Percentiles rank a stretch among this genome's conserved stretches.
Conservation (phyloP, 1,284 basidiomycete species). For the Trichosporon inkin region DNA sequence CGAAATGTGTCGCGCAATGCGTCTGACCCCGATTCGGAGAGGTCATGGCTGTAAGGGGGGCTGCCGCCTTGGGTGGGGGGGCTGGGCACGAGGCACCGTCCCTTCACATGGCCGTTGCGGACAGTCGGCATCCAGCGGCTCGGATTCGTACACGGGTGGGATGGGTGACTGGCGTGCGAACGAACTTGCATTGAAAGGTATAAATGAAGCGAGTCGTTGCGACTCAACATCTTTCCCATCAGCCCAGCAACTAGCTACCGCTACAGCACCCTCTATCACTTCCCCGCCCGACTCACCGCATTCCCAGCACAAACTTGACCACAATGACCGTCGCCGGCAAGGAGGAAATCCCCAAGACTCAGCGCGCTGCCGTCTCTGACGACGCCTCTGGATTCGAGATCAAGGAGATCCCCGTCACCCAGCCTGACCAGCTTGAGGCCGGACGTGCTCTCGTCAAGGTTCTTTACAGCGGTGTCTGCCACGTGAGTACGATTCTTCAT, state of each 20-base stretch:
- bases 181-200: neutral
- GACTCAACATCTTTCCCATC: constrained; percentile 4
- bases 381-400: constrained; percentile 24
- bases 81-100: neutral
- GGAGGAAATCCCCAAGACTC: constrained; percentile 28
- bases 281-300: constrained; percentile 5
- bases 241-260: constrained; percentile 2
- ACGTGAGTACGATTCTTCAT: constrained; percentile 14
- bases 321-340: constrained; percentile 17
- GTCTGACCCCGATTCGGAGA: constrained; percentile 2
- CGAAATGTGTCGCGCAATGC: neutral
- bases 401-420: constrained; percentile 24
- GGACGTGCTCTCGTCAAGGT: constrained; percentile 37
- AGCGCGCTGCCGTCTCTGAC: constrained; percentile 27
- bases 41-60: neutral
- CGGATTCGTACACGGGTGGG: neutral
- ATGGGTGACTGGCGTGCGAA: neutral
- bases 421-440: constrained; percentile 26
- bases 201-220: constrained; percentile 9
- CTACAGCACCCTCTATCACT: neutral
- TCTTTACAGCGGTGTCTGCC: constrained; percentile 57
- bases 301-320: constrained; percentile 10
- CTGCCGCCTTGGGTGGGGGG: neutral
- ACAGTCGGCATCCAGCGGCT: constrained; percentile 1
- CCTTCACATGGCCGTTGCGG: constrained; percentile 6